Base-by-base conservation (phyloP, 2,329 filamentous ascomycete genomes). In the Endocalyx cinctus region DNA sequence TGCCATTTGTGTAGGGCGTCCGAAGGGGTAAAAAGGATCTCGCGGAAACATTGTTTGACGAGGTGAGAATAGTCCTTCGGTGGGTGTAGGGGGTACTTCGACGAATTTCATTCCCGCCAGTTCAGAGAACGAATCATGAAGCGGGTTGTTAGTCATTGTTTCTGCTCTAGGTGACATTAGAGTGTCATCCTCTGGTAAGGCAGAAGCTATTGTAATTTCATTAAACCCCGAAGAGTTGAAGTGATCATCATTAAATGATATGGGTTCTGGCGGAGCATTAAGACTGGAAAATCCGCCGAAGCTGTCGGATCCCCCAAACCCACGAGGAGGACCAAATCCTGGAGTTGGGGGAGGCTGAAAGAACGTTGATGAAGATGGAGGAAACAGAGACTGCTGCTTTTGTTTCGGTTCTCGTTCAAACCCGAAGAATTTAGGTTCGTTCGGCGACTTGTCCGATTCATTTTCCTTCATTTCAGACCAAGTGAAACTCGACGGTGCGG, bases 111-210 rank as follows among this genome's bases (percentile, higher is more conserved):
- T 64, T 10, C 69, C 71, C 2, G 63, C 48, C 18, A 69, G 47
- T 17, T 62, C 64, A 4, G 58, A 51, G 29, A 63, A 57, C 6
- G 67, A 52, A 20, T 69, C 63, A 34, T 77, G 74, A 31, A 84
- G 67, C 2, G 79, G 77, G 40, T 84, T 82, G 41, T 72, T 76
- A 3, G 81, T 87, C 67, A 88, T 88, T 12, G 80, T 77, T 48
- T 84, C 80, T 2, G 70, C 79, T 27, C 84, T 74, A 0, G 85
- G 84, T 3, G 83, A 87, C 68, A 87, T 72, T 8, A 85, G 60
- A 10, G 77, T 66, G 29, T 78, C 72, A 10, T 73, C 67, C 11
- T 66, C 63, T 2, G 64, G 58, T 22, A 58, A 46, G 10, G 48
- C 50, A n/a, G 54, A 37, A 38, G 59, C 36, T 15, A 67, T 49